Evolutionary conservation across 371 early-diverging fungal species (phyloP).

Genomic region (Rhizopus arrhizus): DNA sequence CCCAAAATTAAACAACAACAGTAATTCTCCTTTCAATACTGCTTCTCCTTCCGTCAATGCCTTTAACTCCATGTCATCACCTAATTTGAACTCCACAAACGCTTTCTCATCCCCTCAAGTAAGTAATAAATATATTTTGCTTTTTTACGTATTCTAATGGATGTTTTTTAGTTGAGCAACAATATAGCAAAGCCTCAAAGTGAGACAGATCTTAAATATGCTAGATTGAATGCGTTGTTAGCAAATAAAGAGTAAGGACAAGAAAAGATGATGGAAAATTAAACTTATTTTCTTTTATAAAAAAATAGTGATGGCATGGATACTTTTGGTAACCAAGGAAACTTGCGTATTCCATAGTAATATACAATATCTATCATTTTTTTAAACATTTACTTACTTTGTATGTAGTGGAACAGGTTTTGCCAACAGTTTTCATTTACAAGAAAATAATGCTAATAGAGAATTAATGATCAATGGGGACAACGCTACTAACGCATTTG

Average conservation of each 20-base stretch:
- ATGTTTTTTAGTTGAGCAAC: not conserved
- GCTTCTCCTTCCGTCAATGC: slow-evolving; percentile 7
- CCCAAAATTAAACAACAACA: slow-evolving; percentile 1
- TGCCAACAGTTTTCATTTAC: slow-evolving; percentile 28
- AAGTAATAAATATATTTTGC: not conserved
- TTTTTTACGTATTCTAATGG: not conserved
- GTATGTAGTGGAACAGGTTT: slow-evolving; percentile 39
- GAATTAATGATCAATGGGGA: no score
- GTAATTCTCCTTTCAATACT: slow-evolving; percentile 2
- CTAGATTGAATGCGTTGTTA: slow-evolving; percentile 29
- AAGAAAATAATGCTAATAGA: slow-evolving; percentile 3
- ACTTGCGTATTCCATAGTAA: slow-evolving; percentile 58
- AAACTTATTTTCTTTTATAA: not conserved
- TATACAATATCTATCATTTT: slow-evolving; percentile 1
- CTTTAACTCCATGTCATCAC: not conserved
- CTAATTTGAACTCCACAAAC: slow-evolving; percentile 14
- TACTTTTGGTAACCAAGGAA: slow-evolving; percentile 57
- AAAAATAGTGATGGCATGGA: slow-evolving; percentile 54
- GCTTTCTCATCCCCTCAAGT: slow-evolving; percentile 12
- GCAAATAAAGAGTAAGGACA: slow-evolving; percentile 27
- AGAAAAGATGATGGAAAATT: not conserved
- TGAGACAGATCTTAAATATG: slow-evolving; percentile 23
- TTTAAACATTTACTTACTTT: not conserved
- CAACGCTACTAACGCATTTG: not conserved
- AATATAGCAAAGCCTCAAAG: not conserved